phyloP scores from a whole-genome alignment of 2,329 filamentous ascomycete genomes.

The Venturia nashicola region DNA sequence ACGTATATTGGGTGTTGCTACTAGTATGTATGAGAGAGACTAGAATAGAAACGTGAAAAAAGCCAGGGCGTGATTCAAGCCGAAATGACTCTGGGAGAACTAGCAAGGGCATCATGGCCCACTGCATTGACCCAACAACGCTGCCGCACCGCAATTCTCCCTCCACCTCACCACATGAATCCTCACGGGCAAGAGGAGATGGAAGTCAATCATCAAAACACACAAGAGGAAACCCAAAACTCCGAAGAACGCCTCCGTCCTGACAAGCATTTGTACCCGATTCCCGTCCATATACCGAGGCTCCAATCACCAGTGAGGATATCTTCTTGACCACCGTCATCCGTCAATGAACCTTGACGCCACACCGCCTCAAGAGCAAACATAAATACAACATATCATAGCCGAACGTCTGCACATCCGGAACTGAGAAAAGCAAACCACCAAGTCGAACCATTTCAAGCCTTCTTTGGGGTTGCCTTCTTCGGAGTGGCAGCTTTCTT shows the following conservation, averaged over 20 bases:
- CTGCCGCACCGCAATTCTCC: not conserved
- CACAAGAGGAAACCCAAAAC: not conserved
- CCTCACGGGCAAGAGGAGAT: not conserved
- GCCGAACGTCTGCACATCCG: not conserved
- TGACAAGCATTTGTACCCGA: not conserved
- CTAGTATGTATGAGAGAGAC: not conserved
- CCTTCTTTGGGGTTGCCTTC: slow-evolving; percentile 8
- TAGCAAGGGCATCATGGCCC: not conserved
- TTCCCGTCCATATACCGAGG: not conserved
- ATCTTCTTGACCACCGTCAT: not conserved
- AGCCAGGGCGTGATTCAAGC: not conserved
- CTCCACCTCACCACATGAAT: not conserved
- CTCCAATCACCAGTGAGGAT: not conserved
- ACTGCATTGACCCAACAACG: not conserved
- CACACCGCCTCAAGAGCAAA: not conserved
- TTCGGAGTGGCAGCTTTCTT: slow-evolving; percentile 11
- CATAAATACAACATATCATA: slow-evolving; percentile 2
- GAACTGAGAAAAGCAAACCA: not conserved
- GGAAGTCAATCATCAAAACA: not conserved
- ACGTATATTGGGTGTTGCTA: not conserved
- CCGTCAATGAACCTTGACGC: not conserved
- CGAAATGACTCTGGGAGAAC: not conserved
- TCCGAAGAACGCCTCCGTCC: not conserved
- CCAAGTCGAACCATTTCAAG: not conserved
- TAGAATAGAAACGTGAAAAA: not conserved